These are phyloP conservation scores for Endocalyx cinctus DNA, from an alignment of 2,329 filamentous ascomycete species.

Conservation along the genomic window DNA sequence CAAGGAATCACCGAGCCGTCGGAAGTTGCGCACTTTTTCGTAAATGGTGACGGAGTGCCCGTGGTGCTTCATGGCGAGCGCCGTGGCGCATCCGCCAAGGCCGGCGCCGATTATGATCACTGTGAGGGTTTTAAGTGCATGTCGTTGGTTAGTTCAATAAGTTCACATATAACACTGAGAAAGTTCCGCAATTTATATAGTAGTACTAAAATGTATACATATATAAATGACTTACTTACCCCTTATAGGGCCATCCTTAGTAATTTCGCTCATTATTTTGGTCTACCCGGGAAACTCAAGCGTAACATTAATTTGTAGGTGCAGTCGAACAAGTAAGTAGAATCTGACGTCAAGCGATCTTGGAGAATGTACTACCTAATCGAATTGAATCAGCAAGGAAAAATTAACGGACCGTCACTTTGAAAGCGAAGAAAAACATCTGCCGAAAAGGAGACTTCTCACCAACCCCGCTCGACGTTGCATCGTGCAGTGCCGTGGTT, in stretches of 20 bases:
- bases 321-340: background rate
- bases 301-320: no score
- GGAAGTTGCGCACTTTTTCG: conserved; percentile 39
- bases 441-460: background rate
- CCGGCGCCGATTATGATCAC: conserved; percentile 46
- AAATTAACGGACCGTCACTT: background rate
- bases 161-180: no score
- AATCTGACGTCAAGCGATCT: no score
- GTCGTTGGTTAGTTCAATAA: no score
- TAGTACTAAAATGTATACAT: no score
- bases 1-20: conserved; percentile 39
- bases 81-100: conserved; percentile 43
- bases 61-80: conserved; percentile 43
- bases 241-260: background rate
- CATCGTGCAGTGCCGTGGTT: background rate
- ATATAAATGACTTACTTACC: no score
- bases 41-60: conserved; percentile 39
- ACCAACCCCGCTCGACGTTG: conserved; percentile 1
- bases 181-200: no score
- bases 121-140: no score
- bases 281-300: no score
- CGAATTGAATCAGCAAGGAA: background rate
- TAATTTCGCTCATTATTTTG: background rate
- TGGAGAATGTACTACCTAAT: no score
- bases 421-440: background rate